Evolutionary conservation across 2,329 filamentous ascomycete species (phyloP).

Genomic region (Thielaviopsis euricoi): DNA sequence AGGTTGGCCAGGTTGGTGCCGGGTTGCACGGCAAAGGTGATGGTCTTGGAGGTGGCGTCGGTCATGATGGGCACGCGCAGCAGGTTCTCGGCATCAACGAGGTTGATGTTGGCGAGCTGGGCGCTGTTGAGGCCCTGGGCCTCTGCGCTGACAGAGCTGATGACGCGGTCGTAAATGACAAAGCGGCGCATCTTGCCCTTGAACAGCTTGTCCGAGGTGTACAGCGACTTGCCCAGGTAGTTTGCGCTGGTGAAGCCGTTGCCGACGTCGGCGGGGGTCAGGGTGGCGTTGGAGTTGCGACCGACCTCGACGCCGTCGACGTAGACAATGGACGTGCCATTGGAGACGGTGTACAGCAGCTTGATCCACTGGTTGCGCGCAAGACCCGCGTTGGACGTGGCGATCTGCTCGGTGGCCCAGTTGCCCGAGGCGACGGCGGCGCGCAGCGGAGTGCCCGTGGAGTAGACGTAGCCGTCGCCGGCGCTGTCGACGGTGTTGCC

Average conservation of each 20-base stretch:
- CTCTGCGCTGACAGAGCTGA: slow-evolving; percentile 13
- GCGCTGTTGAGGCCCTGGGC: slow-evolving; percentile 5
- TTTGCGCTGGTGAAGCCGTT: slow-evolving; percentile 14
- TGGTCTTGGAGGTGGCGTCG: slow-evolving; percentile 10
- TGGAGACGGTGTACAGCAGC: slow-evolving; percentile 13
- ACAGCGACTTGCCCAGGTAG: slow-evolving; percentile 15
- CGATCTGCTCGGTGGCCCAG: slow-evolving; percentile 13
- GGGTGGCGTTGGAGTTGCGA: neutral
- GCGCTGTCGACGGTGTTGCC: slow-evolving; percentile 14
- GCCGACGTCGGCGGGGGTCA: slow-evolving; percentile 13
- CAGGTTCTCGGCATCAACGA: slow-evolving; percentile 10
- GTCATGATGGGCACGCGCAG: slow-evolving; percentile 14
- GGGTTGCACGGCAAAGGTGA: slow-evolving; percentile 14
- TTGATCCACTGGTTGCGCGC: slow-evolving; percentile 14
- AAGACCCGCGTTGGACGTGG: slow-evolving; percentile 11
- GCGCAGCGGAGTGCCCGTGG: slow-evolving; percentile 15
- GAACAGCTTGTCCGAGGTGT: slow-evolving; percentile 14
- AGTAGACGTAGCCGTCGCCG: slow-evolving; percentile 15
- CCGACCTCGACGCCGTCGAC: slow-evolving; percentile 20
- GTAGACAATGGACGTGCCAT: slow-evolving; percentile 15
- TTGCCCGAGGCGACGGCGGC: slow-evolving; percentile 14
- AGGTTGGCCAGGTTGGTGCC: slow-evolving; percentile 13
- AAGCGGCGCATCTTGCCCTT: slow-evolving; percentile 15
- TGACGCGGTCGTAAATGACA: slow-evolving; percentile 14
- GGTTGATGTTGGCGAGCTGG: slow-evolving; percentile 10